These are phyloP conservation scores for Polyporus tsugae DNA, from an alignment of 1,284 basidiomycete species.

Conservation along the genomic window DNA sequence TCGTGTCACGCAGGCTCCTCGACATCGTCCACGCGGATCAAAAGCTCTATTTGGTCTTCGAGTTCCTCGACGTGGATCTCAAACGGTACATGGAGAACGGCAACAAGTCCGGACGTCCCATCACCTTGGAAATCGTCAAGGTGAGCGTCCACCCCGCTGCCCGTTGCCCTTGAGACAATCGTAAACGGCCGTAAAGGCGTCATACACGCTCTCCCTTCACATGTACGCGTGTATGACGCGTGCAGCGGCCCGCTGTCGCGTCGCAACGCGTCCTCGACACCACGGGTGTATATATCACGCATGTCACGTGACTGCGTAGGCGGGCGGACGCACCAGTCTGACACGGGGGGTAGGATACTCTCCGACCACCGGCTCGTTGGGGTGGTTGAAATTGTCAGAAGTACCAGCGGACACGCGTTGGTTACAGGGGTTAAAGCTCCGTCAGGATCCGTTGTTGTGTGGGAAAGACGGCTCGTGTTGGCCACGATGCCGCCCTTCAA, in stretches of 20 bases:
- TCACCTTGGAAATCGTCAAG: constrained; percentile 86
- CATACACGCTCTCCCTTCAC: constrained; percentile 9
- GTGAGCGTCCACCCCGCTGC: constrained; percentile 51
- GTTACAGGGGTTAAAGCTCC: not conserved
- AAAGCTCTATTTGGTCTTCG: constrained; percentile 97
- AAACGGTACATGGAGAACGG: constrained; percentile 96
- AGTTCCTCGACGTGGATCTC: constrained; percentile 93
- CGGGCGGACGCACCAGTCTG: not conserved
- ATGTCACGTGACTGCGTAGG: constrained; percentile 40
- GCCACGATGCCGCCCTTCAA: not conserved
- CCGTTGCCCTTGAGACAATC: constrained; percentile 1
- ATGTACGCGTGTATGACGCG: constrained; percentile 38
- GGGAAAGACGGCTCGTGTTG: not conserved
- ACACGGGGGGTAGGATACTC: not conserved
- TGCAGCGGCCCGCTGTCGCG: constrained; percentile 36
- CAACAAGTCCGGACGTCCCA: constrained; percentile 75
- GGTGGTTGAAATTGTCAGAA: not conserved
- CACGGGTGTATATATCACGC: constrained; percentile 21
- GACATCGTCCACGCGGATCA: constrained; percentile 98
- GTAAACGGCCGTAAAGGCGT: not conserved
- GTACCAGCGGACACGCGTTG: not conserved
- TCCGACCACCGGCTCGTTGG: not conserved
- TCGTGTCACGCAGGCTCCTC: constrained; percentile 70
- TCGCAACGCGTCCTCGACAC: constrained; percentile 36
- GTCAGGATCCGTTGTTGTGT: not conserved